Evolutionary conservation across 2,329 filamentous ascomycete genomes (phyloP), one percentile per base, ranked within the genome.

Genomic region (Ceratocystiopsis brevicomis): DNA sequence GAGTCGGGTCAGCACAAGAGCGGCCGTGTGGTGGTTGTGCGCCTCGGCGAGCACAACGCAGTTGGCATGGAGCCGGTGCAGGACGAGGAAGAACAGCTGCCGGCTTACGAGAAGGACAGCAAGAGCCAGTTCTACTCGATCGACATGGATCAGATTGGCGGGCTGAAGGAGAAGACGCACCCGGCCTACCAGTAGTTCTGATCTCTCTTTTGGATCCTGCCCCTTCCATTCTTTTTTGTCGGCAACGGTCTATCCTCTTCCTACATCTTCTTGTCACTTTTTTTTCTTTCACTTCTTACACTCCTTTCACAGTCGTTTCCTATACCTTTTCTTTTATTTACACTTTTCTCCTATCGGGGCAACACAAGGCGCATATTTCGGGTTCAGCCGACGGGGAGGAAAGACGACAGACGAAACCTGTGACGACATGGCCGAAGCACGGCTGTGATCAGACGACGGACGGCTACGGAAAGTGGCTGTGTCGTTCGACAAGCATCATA

Each of bases 61-160:
- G 78, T 96, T 50, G 90, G 88, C 41, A 71, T 96, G 49, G 88
- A 94, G 63, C 88, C 90, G 43, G 71, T 92, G 45, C 77, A 87
- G 44, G 73, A 92, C 46, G 78, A 82, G 47, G 79, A 87, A 38
- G 73, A 79, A 59, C 70, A 76, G 59, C 72, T 95, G 38, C 88
- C 90, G 10, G 83, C 87, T 15, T 96, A 96, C 58, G 79, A 92
- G 64, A 81, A 84, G 62, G 79, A 81, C 55, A 76, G 76, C 58
- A 75, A 73, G 47, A 73, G 75, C 47, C 75, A 85, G 51, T 96
- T 95, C 64, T 83, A 94, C 59, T 90, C 86, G 4, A 76, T 98
- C 53, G 88, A 98, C 59, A 81, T 98, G 59, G 83, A 96, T 53
- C 76, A 84, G 50, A 92, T 96, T 57, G 90, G 90, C 42, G 90